Conservation (phyloP, 768 basidiomycete genomes). For the Leccinum sublutescens region DNA sequence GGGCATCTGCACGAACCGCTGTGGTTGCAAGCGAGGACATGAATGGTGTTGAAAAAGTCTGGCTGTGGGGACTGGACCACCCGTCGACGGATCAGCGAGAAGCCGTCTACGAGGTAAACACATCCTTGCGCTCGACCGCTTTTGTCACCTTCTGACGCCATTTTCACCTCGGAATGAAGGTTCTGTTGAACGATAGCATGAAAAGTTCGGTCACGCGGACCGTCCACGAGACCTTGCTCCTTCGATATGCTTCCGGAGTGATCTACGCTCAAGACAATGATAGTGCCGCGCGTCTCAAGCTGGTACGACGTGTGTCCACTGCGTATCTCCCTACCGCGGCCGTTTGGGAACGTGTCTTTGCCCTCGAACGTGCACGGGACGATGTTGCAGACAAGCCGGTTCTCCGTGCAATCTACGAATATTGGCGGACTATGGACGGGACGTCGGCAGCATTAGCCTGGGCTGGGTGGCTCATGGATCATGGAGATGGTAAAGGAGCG, state of each 20-base stretch:
- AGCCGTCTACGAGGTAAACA: conserved; percentile 36
- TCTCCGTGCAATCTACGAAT: conserved; percentile 35
- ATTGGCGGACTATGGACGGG: conserved; percentile 41
- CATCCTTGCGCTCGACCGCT: neutral
- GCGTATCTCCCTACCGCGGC: conserved; percentile 42
- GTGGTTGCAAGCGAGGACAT: conserved; percentile 27
- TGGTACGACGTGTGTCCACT: conserved; percentile 41
- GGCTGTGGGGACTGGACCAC: conserved; percentile 53
- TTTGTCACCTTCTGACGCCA: conserved; percentile 1
- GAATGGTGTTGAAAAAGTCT: conserved; percentile 39
- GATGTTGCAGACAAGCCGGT: conserved; percentile 17
- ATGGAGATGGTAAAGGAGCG: conserved; percentile 42
- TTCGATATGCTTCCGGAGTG: conserved; percentile 42
- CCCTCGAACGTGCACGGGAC: conserved; percentile 23
- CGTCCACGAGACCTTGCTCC: conserved; percentile 48
- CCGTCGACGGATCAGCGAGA: conserved; percentile 17
- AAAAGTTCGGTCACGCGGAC: conserved; percentile 35
- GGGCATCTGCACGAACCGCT: conserved; percentile 43
- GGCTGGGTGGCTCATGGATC: conserved; percentile 46
- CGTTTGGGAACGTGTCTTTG: conserved; percentile 47
- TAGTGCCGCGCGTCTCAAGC: conserved; percentile 18
- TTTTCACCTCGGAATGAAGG: conserved; percentile 26
- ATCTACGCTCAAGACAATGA: conserved; percentile 22
- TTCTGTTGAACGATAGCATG: conserved; percentile 47
- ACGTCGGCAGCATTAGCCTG: conserved; percentile 42